Conservation (phyloP, 306 rosid species). For the Lotus japonicus region DNA sequence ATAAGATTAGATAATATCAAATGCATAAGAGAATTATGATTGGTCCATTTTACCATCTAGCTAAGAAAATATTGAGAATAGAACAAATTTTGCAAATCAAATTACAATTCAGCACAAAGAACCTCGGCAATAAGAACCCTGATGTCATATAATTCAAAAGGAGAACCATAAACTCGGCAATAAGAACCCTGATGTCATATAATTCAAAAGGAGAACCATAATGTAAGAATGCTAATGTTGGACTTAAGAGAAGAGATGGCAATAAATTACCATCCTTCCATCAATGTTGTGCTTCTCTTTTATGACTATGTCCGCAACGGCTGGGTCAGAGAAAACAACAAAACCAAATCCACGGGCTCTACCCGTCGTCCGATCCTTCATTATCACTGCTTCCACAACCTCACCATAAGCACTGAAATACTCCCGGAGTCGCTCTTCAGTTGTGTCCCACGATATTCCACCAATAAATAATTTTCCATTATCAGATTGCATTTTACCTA, state of each 20-base stretch:
- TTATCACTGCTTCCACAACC: constrained; percentile 93
- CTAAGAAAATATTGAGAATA: constrained; percentile 5
- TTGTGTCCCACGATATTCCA: constrained; percentile 99
- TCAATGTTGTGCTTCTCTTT: constrained; percentile 95
- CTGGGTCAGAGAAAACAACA: constrained; percentile 79
- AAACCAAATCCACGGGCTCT: constrained; percentile 98
- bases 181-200: not conserved
- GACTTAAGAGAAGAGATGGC: not conserved
- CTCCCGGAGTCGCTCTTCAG: constrained; percentile 94
- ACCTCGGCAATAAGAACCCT: not conserved
- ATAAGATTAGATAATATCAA: not conserved
- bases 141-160: constrained; percentile 12
- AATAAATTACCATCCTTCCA: constrained; percentile 83
- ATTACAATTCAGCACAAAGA: constrained; percentile 20
- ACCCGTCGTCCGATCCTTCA: constrained; percentile 99
- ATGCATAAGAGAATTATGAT: not conserved
- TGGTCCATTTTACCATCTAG: constrained; percentile 19
- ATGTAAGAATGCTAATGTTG: constrained; percentile 20
- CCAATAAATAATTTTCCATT: constrained; percentile 90
- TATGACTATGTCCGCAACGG: constrained; percentile 69
- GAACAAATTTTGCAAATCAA: constrained; percentile 7
- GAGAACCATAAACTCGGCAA: constrained; percentile 19
- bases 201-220: constrained; percentile 21
- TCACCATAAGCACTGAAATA: constrained; percentile 83
- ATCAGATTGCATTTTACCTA: constrained; percentile 95